Evolutionary conservation across 768 basidiomycete genomes (phyloP).

Genomic region (Collybia sp.): DNA sequence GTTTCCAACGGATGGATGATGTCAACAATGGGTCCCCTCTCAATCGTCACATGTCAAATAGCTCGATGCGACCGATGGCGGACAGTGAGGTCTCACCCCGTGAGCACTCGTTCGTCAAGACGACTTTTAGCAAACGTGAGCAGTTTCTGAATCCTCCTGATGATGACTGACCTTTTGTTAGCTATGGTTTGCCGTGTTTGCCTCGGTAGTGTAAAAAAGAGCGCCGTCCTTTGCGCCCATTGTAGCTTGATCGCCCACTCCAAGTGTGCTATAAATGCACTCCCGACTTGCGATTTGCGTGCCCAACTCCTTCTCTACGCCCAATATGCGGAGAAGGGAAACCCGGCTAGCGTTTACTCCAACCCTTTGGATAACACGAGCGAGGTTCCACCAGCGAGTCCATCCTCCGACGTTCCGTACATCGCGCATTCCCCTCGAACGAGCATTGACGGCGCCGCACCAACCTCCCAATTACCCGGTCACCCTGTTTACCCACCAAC

Average conservation of each 20-base stretch:
- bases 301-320: constrained; percentile 76
- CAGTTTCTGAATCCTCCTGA: constrained; percentile 11
- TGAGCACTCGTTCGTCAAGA: constrained; percentile 86
- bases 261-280: constrained; percentile 68
- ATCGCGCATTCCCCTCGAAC: constrained; percentile 41
- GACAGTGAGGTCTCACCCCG: constrained; percentile 55
- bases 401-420: constrained; percentile 55
- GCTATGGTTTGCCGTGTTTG: constrained; percentile 89
- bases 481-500: constrained; percentile 42
- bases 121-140: constrained; percentile 89
- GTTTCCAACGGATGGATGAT: constrained; percentile 27
- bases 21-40: constrained; percentile 29
- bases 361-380: constrained; percentile 45
- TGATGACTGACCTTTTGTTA: constrained; percentile 24
- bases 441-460: constrained; percentile 39
- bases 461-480: constrained; percentile 22
- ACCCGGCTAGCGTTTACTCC: constrained; percentile 45
- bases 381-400: constrained; percentile 35
- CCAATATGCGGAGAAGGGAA: constrained; percentile 70
- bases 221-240: constrained; percentile 80
- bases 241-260: constrained; percentile 89
- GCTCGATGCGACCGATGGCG: constrained; percentile 32
- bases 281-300: constrained; percentile 78
- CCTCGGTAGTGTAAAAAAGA: constrained; percentile 73
- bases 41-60: constrained; percentile 32